Evolutionary conservation across 75 land plant genomes (phyloP), one percentile per base, ranked within the genome.

Genomic region (Ceratopteris richardii): DNA sequence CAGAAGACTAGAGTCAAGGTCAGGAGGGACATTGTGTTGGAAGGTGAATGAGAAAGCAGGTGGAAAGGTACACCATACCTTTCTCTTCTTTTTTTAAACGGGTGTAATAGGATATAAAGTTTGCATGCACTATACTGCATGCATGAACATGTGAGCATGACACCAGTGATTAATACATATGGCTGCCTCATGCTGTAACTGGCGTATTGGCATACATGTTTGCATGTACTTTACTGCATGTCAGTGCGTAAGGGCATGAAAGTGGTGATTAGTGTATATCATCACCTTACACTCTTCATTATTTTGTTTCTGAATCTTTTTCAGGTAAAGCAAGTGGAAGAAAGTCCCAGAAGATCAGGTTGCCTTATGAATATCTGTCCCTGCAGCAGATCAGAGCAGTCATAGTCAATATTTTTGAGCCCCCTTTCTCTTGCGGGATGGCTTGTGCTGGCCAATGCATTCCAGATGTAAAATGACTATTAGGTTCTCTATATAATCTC

Each of bases 1-100:
- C 69, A 86, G 90, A 80, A 79, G 80, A 71, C 51, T 86, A 31
- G 90, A 86, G 64, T 68, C 90, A 9, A 73, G 71, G 57, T 82
- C 90, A 43, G 71, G 86, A 67, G 69, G 76, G 54, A 68, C 77
- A 31, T 62, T 77, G 29, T 86, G 90, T 56, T 86, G 90, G 90
- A 82, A 69, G 44, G 63, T 65, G 31, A 48, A 79, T 14, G 70
- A 66, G 56, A 63, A 24, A 30, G 72, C 62, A 31, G 77, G 61
- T 23, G 66, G 58, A 14, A 85, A 79, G 82, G 89, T 85, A 80
- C 59, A 46, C 48, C 48, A 46, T 9, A 40, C 42, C 42, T 40
- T 14, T 9, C 14, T 40, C 14, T 14, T 9, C 14, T 40, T 40
- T 40, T 40, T 40, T 14, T 9, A 9, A 9, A 9, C 42, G 42